Evolutionary conservation across 176 grass and related monocot species (phyloP), one percentile per base, ranked within the genome.

Genomic region (Carex pumila): DNA sequence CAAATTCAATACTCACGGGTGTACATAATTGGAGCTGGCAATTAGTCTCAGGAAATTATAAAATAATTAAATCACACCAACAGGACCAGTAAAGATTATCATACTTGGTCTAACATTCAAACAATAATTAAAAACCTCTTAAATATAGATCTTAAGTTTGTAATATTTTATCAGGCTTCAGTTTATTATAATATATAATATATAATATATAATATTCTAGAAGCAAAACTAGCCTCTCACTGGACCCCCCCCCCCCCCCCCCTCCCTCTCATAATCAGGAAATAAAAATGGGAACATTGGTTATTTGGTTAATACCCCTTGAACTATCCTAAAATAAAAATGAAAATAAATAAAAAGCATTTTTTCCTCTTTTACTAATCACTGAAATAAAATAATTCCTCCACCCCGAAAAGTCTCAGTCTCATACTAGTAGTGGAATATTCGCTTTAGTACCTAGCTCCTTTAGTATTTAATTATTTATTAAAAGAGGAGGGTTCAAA

Each of bases 111-210:
- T 62, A 59, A 61, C 55, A 4, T 64, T 81, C 58, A 47, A 43
- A 41, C 79, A 81, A 81, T 62, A 81, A 81, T 64, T 47, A 80
- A 80, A 30, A n/a, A 61, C 77, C 64, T 81, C 56, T 81, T 64
- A 8, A 82, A 61, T 79, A 18, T 65, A 82, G 80, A 82, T 67
- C 41, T 82, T 61, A 14, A 65, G 67, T 82, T 53, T 67, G 25
- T 6, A 30, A 66, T 83, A 65, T 64, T 83, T 67, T 83, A 83
- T 13, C 68, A 65, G 62, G 79, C 61, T 67, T 65, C 62, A 29
- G 43, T 54, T 45, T 22, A 54, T 67, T 67, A 83, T 62, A 54
- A 45, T 71, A 36, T 45, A 21, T 31, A 82, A 15, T 68, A 83
- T 67, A 83, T 62, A 54, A 45, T 71, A 36, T 45, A 21, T 31